Evolutionary conservation across 225 moss, liverwort and hornwort genomes (phyloP).

Genomic region (Physcomitrium patens): DNA sequence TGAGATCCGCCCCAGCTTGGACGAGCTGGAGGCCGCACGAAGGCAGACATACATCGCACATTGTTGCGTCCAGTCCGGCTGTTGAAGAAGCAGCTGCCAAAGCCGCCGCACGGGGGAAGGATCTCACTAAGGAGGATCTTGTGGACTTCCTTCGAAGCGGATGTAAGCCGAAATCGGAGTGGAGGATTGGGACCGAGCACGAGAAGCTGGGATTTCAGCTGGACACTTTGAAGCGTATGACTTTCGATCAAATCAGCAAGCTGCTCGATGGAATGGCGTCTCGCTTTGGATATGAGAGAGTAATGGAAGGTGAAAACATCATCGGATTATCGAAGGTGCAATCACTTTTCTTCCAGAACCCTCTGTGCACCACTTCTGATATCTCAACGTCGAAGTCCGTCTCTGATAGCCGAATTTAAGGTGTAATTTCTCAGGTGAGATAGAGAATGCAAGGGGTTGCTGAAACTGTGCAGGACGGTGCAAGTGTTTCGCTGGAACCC

Average conservation of each 20-base stretch:
- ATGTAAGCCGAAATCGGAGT: constrained; percentile 74
- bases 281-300: constrained; percentile 62
- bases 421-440: neutral
- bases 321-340: constrained; percentile 68
- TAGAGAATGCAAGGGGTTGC: neutral
- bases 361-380: neutral
- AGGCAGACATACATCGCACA: constrained; percentile 28
- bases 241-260: constrained; percentile 57
- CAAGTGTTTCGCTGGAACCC: constrained; percentile 84
- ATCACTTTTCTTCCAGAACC: neutral
- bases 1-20: neutral
- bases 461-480: constrained; percentile 60
- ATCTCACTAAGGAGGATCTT: constrained; percentile 63
- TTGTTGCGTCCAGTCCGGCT: constrained; percentile 75
- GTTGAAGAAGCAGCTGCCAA: constrained; percentile 57
- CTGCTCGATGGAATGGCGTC: constrained; percentile 79
- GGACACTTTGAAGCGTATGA: constrained; percentile 64
- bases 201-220: constrained; percentile 89
- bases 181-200: constrained; percentile 94
- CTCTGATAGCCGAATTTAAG: no score
- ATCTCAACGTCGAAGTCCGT: neutral
- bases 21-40: neutral
- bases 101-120: constrained; percentile 29
- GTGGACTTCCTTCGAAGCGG: constrained; percentile 72
- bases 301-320: constrained; percentile 53